A percentile compares a stretch with the other conserved stretches of the same genome.
Evolutionary conservation across 306 rosid genomes (phyloP).

Genomic region (Carpinus fangiana): DNA sequence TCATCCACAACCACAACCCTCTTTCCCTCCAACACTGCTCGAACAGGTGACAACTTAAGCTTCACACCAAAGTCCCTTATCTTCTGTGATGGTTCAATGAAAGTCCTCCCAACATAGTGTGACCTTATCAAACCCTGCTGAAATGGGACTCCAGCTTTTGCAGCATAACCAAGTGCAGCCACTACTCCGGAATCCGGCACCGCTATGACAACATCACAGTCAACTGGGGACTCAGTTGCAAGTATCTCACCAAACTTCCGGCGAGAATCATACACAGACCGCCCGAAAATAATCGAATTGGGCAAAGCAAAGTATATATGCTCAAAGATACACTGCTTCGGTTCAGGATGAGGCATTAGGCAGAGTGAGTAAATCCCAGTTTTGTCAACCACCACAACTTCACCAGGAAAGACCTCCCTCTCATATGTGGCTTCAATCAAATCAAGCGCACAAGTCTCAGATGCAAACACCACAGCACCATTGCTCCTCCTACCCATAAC

Average conservation of each 20-base stretch:
- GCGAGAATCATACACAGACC: slow-evolving; percentile 82
- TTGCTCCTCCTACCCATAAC: slow-evolving; percentile 95
- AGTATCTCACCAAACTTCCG: slow-evolving; percentile 75
- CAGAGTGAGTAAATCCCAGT: slow-evolving; percentile 82
- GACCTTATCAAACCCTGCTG: slow-evolving; percentile 94
- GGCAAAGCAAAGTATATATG: slow-evolving; percentile 94
- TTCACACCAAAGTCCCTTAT: slow-evolving; percentile 93
- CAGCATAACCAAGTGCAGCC: slow-evolving; percentile 96
- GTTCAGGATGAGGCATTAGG: slow-evolving; percentile 79
- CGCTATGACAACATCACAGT: slow-evolving; percentile 91
- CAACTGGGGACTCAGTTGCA: slow-evolving; percentile 83
- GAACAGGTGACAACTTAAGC: slow-evolving; percentile 74
- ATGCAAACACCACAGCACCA: slow-evolving; percentile 93
- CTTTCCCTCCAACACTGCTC: slow-evolving; percentile 89
- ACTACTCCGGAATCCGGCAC: slow-evolving; percentile 98
- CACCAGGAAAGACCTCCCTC: slow-evolving; percentile 89
- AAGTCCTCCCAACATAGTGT: slow-evolving; percentile 96
- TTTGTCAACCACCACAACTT: slow-evolving; percentile 80
- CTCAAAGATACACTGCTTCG: slow-evolving; percentile 87
- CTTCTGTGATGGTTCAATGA: slow-evolving; percentile 93
- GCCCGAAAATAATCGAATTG: slow-evolving; percentile 77
- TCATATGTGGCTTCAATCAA: slow-evolving; percentile 94
- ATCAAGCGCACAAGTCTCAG: slow-evolving; percentile 97
- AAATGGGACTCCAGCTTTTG: slow-evolving; percentile 85
- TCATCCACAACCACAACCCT: slow-evolving; percentile 98